Conservation (phyloP, 2,329 filamentous ascomycete species). For the Cercospora beticola region DNA sequence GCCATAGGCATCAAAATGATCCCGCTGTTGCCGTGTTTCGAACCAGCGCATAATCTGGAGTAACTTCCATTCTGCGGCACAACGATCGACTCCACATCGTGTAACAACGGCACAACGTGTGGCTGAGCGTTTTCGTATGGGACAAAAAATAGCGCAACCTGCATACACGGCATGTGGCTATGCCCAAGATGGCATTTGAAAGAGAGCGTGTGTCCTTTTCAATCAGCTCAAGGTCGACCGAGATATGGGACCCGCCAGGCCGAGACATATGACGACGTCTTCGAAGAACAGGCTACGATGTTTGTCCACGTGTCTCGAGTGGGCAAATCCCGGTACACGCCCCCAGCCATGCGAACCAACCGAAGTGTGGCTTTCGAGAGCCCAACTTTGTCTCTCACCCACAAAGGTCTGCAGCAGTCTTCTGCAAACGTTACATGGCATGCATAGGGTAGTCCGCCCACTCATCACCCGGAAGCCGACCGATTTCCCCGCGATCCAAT, state of each 20-base stretch:
- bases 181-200: neutral
- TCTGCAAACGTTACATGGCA: neutral
- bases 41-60: neutral
- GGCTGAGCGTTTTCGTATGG: neutral
- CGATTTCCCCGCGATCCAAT: neutral
- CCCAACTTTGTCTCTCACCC: neutral
- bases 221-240: neutral
- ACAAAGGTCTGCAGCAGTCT: neutral
- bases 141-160: neutral
- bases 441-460: neutral
- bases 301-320: neutral
- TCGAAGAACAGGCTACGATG: neutral
- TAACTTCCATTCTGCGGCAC: neutral
- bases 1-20: neutral
- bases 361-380: neutral
- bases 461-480: neutral
- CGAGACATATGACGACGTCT: neutral
- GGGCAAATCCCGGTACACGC: neutral
- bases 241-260: neutral
- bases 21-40: neutral
- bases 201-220: neutral
- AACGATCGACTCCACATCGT: neutral
- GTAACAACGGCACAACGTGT: neutral
- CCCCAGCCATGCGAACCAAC: neutral
- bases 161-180: neutral